phyloP scores from a whole-genome alignment of 805 yeast genomes.

The Kazachstania bromeliacearum region DNA sequence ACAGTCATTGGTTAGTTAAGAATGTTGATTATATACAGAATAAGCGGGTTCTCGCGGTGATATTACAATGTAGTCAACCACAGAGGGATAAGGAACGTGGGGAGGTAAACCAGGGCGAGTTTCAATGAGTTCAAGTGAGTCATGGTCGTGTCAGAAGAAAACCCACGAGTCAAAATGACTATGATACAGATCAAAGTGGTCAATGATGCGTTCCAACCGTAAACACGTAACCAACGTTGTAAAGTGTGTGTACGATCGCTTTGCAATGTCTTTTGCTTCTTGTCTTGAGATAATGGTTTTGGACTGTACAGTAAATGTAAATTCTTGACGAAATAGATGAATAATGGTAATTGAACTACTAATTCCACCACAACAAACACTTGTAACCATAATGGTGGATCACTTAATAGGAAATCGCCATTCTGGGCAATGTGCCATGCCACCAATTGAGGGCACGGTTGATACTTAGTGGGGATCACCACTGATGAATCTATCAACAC shows the following conservation, averaged over 20 bases:
- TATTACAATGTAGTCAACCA: no score
- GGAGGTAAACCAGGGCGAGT: conserved; percentile 22
- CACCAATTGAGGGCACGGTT: conserved; percentile 38
- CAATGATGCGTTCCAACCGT: conserved; percentile 75
- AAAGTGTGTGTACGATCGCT: neutral
- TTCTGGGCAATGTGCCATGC: conserved; percentile 53
- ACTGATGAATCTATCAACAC: conserved; percentile 65
- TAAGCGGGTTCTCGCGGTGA: no score
- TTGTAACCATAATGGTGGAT: conserved; percentile 63
- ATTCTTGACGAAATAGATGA: conserved; percentile 33
- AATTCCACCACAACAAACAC: conserved; percentile 66
- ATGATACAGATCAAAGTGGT: conserved; percentile 69
- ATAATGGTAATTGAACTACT: conserved; percentile 70
- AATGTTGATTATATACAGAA: no score
- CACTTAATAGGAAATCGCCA: conserved; percentile 58
- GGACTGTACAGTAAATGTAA: conserved; percentile 43
- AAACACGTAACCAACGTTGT: conserved; percentile 36
- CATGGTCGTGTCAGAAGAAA: conserved; percentile 7
- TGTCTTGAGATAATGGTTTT: no score
- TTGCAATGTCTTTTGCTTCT: neutral
- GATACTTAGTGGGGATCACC: conserved; percentile 46
- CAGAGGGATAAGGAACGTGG: conserved; percentile 26
- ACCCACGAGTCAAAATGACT: conserved; percentile 32
- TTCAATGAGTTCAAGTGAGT: conserved; percentile 11
- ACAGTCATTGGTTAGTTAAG: no score